phyloP scores from a whole-genome alignment of 352 stramenopile genomes.

The Phytophthora brassicae region DNA sequence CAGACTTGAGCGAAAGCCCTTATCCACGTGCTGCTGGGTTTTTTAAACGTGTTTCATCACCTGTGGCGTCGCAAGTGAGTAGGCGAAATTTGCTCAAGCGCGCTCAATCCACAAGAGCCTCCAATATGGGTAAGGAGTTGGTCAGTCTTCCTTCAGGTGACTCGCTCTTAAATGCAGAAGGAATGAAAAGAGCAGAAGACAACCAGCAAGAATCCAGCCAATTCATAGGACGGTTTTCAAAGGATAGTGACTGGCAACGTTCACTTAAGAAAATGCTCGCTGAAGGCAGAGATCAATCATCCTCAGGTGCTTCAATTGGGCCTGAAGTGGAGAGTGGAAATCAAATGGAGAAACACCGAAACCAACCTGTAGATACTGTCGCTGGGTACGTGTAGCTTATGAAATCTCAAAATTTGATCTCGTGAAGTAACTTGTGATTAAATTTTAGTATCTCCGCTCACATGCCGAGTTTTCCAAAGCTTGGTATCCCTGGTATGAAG shows the following conservation, averaged over 20 bases:
- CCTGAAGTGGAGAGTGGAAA: constrained; percentile 11
- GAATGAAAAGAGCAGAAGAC: neutral
- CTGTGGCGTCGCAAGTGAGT: constrained; percentile 10
- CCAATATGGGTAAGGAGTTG: constrained; percentile 10
- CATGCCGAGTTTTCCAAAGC: constrained; percentile 51
- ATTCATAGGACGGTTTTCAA: constrained; percentile 10
- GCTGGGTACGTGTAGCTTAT: constrained; percentile 2
- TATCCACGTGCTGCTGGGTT: constrained; percentile 18
- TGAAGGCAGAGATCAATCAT: constrained; percentile 32
- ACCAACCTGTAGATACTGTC: neutral
- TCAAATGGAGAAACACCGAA: constrained; percentile 6
- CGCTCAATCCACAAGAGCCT: constrained; percentile 40
- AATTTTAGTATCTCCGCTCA: constrained; percentile 12
- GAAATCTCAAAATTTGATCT: neutral
- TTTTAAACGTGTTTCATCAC: constrained; percentile 42
- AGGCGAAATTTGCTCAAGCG: constrained; percentile 31
- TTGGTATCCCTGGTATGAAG: constrained; percentile 55
- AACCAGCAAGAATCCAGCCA: constrained; percentile 24
- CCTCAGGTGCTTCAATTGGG: neutral
- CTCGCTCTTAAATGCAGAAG: constrained; percentile 1
- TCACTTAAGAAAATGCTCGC: constrained; percentile 63
- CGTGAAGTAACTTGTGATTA: neutral
- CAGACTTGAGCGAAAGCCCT: constrained; percentile 40
- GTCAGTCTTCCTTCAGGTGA: constrained; percentile 10
- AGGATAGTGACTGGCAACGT: constrained; percentile 47